Percentiles rank a stretch among this genome's conserved stretches.
Evolutionary conservation across 2,329 filamentous ascomycete genomes (phyloP).

Genomic region (Alternaria sp.): DNA sequence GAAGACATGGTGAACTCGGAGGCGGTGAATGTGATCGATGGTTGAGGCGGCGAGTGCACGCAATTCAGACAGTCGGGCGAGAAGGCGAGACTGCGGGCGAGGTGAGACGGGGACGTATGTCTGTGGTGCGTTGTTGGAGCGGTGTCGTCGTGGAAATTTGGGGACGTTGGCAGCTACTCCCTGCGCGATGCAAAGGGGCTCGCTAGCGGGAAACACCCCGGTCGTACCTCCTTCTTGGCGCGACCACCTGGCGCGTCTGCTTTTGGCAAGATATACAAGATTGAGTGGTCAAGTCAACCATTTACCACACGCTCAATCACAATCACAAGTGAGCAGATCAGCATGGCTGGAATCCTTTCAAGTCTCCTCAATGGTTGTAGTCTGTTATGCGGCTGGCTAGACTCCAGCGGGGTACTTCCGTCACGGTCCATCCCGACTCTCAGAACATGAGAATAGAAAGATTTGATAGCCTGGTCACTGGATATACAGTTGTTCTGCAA

Average conservation of each 20-base stretch:
- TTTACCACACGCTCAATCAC: neutral
- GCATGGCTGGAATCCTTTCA: neutral
- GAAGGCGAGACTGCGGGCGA: constrained; percentile 35
- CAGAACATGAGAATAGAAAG: neutral
- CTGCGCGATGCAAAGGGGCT: constrained; percentile 54
- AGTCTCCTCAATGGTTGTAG: neutral
- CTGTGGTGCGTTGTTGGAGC: constrained; percentile 40
- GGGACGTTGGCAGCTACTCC: constrained; percentile 51
- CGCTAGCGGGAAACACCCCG: constrained; percentile 46
- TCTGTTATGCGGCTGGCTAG: neutral
- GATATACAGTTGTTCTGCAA: neutral
- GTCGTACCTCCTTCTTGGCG: constrained; percentile 44
- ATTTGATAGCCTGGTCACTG: too few species aligned
- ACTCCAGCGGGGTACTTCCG: neutral
- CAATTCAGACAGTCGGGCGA: constrained; percentile 31
- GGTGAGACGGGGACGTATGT: constrained; percentile 30
- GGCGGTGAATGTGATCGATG: constrained; percentile 31
- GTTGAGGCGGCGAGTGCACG: constrained; percentile 24
- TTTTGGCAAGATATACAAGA: constrained; percentile 27
- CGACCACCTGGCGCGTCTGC: constrained; percentile 36
- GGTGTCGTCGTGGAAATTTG: constrained; percentile 52
- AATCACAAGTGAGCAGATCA: too few species aligned
- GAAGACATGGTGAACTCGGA: constrained; percentile 49
- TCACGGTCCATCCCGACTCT: neutral
- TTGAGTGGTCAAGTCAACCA: neutral